Evolutionary conservation across 768 basidiomycete species (phyloP), one percentile per base, ranked within the genome.

Genomic region (Suillus spraguei): DNA sequence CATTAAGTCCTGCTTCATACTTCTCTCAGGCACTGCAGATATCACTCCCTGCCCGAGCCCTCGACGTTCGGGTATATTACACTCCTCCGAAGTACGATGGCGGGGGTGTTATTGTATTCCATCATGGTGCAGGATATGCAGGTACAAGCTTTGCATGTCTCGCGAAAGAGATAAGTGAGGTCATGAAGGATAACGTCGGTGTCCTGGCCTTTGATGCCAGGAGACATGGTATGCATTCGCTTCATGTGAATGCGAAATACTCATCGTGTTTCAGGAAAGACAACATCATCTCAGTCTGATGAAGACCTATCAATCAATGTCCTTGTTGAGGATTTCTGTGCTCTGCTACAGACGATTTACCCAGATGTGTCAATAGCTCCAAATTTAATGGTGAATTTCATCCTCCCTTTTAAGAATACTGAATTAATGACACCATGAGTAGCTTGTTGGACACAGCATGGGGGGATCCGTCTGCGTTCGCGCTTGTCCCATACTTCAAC

Each of bases 381-480:
- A 1, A 85, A 87, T 0, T 71, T 98, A 14, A 73, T 98, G 67
- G 95, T 96, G 70, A 66, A 85, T 76, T 28, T 39, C 14, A 36
- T 46, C 16, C 24, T 54, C 41, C 35, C 17, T 24, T 54, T 24
- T 17, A 35, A 32, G 58, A 49, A 7, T 63, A 49, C 62, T 47
- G 54, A 28, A 7, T 41, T 8, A 35, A 47, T 42, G 42, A 46
- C 33, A 36, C 35, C 16, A n/a, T 41, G 9, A 61, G 6, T 59
- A 94, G 91, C 83, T 97, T 8, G 83, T 97, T 10, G 97, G 97
- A 0, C 97, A 99, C 72, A 96, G 94, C 63, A 97, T 99, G 91
- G 97, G 97, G 16, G 97, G 96, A 32, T 89, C 95, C 0, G 95
- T 97, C 4, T 84, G 93, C 24, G 86, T 91, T 9, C 85, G 87